Evolutionary conservation across 176 grass and related monocot genomes (phyloP).

Genomic region (Phyllostachys edulis): DNA sequence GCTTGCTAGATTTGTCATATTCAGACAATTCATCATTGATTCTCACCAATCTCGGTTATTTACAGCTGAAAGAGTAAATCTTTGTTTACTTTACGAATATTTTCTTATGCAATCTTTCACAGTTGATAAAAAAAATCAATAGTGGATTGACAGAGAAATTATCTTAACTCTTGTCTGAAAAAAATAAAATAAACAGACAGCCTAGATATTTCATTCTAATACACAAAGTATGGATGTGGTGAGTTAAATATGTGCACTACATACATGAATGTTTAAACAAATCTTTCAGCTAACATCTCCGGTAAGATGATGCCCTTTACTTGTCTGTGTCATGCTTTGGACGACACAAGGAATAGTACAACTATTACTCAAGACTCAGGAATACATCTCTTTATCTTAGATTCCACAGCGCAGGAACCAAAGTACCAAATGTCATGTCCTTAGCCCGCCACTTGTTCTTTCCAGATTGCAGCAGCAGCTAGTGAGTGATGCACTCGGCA

Average conservation of each 20-base stretch:
- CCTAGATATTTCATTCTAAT: slow-evolving; percentile 2
- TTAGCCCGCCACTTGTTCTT: slow-evolving; percentile 28
- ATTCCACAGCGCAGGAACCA: slow-evolving; percentile 23
- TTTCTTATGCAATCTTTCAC: background rate
- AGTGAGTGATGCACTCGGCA: slow-evolving; percentile 12
- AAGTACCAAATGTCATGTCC: slow-evolving; percentile 30
- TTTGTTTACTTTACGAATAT: background rate
- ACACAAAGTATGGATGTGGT: background rate
- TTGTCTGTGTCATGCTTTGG: slow-evolving; percentile 26
- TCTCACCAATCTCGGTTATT: background rate
- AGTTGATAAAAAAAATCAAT: background rate
- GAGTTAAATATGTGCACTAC: slow-evolving; percentile 1
- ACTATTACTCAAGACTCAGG: slow-evolving; percentile 6
- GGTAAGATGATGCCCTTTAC: slow-evolving; percentile 15
- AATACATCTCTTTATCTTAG: slow-evolving; percentile 10
- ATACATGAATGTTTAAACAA: background rate
- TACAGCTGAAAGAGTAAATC: background rate
- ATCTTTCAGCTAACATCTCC: background rate
- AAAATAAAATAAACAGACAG: background rate
- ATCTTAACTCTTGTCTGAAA: background rate
- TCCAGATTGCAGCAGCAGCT: slow-evolving; percentile 13
- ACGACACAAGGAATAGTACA: slow-evolving; percentile 39
- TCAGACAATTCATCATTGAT: background rate
- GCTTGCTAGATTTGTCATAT: background rate
- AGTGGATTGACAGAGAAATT: background rate